Evolutionary conservation across 768 basidiomycete species (phyloP).

Genomic region (Phlegmacium glaucopus): DNA sequence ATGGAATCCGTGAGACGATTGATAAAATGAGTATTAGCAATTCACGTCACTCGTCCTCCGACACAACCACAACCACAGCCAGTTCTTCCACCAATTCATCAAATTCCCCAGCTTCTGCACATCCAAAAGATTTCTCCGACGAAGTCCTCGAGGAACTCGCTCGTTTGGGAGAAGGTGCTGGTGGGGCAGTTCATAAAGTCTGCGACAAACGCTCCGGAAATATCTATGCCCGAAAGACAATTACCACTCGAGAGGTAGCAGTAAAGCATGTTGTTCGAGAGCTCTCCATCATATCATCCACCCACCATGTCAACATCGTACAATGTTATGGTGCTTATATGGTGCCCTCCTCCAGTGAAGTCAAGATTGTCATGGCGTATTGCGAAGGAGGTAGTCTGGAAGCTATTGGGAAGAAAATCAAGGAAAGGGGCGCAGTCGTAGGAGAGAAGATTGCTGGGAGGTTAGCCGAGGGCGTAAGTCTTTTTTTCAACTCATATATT

Average conservation of each 20-base stretch:
- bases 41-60: not conserved
- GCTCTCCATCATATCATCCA: slow-evolving; percentile 81
- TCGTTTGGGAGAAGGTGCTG: slow-evolving; percentile 90
- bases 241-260: slow-evolving; percentile 86
- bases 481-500: no score
- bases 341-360: slow-evolving; percentile 81
- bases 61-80: not conserved
- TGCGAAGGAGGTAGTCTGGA: slow-evolving; percentile 88
- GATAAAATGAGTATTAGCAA: not conserved
- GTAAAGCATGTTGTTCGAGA: slow-evolving; percentile 92
- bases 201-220: slow-evolving; percentile 70
- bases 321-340: slow-evolving; percentile 90
- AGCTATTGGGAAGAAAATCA: slow-evolving; percentile 78
- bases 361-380: slow-evolving; percentile 94
- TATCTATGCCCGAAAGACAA: slow-evolving; percentile 92
- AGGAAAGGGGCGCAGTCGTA: slow-evolving; percentile 71
- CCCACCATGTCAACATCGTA: slow-evolving; percentile 83
- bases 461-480: slow-evolving; percentile 84
- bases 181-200: slow-evolving; percentile 94
- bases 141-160: slow-evolving; percentile 66
- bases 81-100: not conserved
- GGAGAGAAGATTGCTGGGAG: slow-evolving; percentile 87
- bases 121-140: slow-evolving; percentile 40
- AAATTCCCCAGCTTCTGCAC: not conserved
- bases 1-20: slow-evolving; percentile 3